phyloP scores from a whole-genome alignment of 1,139 yeast genomes.

The Entelexis paramagnoliae region DNA sequence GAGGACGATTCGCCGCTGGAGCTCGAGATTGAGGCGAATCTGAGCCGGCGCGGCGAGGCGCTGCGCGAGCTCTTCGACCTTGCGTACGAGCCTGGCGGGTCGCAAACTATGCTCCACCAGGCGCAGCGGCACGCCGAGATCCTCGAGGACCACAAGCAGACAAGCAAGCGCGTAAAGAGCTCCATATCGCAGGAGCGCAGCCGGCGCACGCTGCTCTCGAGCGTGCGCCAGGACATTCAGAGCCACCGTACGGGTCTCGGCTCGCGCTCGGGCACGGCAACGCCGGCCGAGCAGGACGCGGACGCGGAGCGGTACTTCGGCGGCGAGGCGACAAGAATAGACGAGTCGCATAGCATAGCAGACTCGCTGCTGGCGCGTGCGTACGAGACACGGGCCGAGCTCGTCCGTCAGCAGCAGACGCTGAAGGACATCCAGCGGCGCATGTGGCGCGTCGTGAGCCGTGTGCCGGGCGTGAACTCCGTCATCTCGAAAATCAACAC shows the following conservation, averaged over 20 bases:
- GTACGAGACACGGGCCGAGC: constrained; percentile 77
- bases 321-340: constrained; percentile 66
- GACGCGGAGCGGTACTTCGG: constrained; percentile 58
- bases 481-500: constrained; percentile 74
- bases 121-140: constrained; percentile 72
- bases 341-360: constrained; percentile 62
- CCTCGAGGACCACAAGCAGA: constrained; percentile 57
- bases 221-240: constrained; percentile 69
- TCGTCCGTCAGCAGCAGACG: constrained; percentile 56
- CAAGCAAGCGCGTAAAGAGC: constrained; percentile 48
- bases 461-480: constrained; percentile 74
- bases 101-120: constrained; percentile 70
- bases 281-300: constrained; percentile 23
- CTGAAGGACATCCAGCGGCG: constrained; percentile 56
- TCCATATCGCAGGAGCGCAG: constrained; percentile 65
- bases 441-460: constrained; percentile 49
- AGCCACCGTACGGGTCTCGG: constrained; percentile 37
- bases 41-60: constrained; percentile 37
- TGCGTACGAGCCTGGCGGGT: constrained; percentile 47
- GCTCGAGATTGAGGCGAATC: constrained; percentile 35
- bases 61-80: constrained; percentile 33
- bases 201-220: constrained; percentile 58
- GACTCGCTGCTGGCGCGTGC: constrained; percentile 77
- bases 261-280: constrained; percentile 22
- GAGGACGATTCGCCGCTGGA: constrained; percentile 8